Conservation (phyloP, 495 filamentous ascomycete species). For the Lophiostoma macrostomum region DNA sequence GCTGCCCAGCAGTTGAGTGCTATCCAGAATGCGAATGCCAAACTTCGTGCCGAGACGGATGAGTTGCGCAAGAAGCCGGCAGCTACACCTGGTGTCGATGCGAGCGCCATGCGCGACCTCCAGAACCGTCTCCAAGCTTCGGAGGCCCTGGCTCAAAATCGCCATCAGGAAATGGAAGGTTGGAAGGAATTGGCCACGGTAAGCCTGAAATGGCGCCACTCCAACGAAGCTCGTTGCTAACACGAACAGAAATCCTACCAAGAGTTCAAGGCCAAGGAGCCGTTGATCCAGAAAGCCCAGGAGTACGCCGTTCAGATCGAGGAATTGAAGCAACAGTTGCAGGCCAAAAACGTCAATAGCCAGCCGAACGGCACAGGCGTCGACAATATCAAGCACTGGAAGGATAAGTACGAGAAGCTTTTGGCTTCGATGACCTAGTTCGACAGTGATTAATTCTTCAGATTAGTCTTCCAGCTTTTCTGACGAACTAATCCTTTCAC, state of each 20-base stretch:
- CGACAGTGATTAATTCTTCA: too few relatives aligned
- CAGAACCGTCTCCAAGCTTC: too few relatives aligned
- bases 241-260: not conserved
- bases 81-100: too few relatives aligned
- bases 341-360: not conserved
- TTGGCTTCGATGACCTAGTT: too few relatives aligned
- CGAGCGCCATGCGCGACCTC: too few relatives aligned
- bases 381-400: not conserved
- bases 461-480: too few relatives aligned
- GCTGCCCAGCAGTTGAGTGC: not conserved
- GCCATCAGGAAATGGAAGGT: too few relatives aligned
- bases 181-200: too few relatives aligned
- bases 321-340: not conserved
- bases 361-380: not conserved
- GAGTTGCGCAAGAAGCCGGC: not conserved
- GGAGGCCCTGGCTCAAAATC: too few relatives aligned
- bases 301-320: not conserved
- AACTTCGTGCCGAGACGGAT: not conserved
- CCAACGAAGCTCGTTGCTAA: not conserved
- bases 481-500: too few relatives aligned
- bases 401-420: not conserved
- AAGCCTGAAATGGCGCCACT: too few relatives aligned
- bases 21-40: not conserved
- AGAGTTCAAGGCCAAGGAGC: not conserved
- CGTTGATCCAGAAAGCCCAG: not conserved